A percentile compares a stretch with the other conserved stretches of the same genome.
Evolutionary conservation across 345 rosid genomes (phyloP).

Genomic region (Sonneratia alba): DNA sequence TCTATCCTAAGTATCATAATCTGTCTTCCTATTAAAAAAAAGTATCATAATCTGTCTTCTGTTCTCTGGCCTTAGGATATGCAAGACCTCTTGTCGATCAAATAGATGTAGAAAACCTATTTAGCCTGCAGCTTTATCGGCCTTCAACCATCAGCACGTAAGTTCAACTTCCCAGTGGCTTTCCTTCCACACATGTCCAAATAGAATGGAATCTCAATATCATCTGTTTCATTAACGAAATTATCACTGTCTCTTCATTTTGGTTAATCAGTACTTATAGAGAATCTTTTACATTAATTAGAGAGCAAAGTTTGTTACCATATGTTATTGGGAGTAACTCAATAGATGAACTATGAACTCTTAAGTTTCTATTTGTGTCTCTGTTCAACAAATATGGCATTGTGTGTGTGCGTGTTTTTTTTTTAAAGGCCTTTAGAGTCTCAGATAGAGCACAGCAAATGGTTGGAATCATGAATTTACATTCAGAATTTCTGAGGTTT

Average conservation of each 20-base stretch:
- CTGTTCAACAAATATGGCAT: too few relatives aligned
- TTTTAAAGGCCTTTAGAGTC: not conserved
- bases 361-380: not conserved
- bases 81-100: conserved; percentile 92
- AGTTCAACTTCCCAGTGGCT: conserved; percentile 12
- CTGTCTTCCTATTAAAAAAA: not conserved
- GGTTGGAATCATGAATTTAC: not conserved
- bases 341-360: not conserved
- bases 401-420: not conserved
- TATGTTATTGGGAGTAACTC: not conserved
- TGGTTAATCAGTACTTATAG: not conserved
- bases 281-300: not conserved
- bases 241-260: not conserved
- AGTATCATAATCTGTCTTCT: not conserved
- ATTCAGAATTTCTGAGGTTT: not conserved
- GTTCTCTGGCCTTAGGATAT: conserved; percentile 46
- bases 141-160: conserved; percentile 96
- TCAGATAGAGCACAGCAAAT: not conserved
- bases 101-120: conserved; percentile 61
- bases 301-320: not conserved
- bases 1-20: not conserved
- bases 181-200: not conserved
- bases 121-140: conserved; percentile 71
- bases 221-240: not conserved
- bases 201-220: not conserved